phyloP scores from a whole-genome alignment of 805 yeast genomes.

The Saccharomycopsis lassenensis region DNA sequence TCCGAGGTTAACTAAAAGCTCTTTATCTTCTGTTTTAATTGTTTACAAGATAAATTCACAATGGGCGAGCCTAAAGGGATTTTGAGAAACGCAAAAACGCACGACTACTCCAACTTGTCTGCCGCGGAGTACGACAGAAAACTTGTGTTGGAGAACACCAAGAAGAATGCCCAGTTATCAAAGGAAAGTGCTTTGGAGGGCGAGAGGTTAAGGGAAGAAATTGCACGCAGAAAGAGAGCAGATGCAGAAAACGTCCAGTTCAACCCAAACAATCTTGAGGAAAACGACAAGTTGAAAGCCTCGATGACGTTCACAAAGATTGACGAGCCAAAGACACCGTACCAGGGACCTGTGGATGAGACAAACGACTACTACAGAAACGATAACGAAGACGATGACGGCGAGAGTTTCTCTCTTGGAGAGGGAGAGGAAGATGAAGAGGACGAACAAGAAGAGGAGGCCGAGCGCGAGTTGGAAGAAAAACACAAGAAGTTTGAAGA shows the following conservation, averaged over 20 bases:
- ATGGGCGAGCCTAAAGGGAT: constrained; percentile 16
- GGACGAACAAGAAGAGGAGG: constrained; percentile 20
- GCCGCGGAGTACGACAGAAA: constrained; percentile 30
- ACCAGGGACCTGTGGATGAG: constrained; percentile 73
- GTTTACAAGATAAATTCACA: too few relatives aligned
- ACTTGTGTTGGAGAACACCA: constrained; percentile 71
- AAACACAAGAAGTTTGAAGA: constrained; percentile 64
- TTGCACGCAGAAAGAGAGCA: constrained; percentile 30
- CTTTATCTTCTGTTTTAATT: too few relatives aligned
- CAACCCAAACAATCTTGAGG: constrained; percentile 72
- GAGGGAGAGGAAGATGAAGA: constrained; percentile 36
- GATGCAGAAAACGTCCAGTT: constrained; percentile 43
- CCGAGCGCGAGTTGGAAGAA: constrained; percentile 27
- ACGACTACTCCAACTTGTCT: constrained; percentile 6
- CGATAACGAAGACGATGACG: constrained; percentile 47
- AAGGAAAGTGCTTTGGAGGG: constrained; percentile 28
- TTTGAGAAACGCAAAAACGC: constrained; percentile 16
- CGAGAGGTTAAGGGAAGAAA: constrained; percentile 35
- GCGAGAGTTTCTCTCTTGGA: constrained; percentile 39
- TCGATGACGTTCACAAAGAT: constrained; percentile 50
- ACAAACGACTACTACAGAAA: constrained; percentile 66
- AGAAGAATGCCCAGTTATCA: constrained; percentile 51
- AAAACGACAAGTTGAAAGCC: constrained; percentile 32
- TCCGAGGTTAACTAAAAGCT: too few relatives aligned
- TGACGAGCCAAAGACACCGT: constrained; percentile 94